Conservation (phyloP, 2,329 filamentous ascomycete genomes). For the Diaporthe aspalathi region DNA sequence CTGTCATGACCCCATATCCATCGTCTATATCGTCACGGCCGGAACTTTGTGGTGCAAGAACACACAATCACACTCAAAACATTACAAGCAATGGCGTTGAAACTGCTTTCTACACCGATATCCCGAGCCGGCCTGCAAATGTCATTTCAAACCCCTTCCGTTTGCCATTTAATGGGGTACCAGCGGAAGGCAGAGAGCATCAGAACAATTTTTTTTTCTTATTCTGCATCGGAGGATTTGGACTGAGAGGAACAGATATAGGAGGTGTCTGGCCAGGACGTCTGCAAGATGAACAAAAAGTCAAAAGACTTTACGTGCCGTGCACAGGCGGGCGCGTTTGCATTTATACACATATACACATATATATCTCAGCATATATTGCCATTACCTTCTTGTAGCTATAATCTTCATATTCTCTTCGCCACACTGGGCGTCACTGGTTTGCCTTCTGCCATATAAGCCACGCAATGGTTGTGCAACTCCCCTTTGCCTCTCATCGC, state of each 20-base stretch:
- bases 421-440: constrained; percentile 8
- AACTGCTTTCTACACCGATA: constrained; percentile 31
- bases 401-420: constrained; percentile 27
- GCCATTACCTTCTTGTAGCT: constrained; percentile 21
- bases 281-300: constrained; percentile 6
- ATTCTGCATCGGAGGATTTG: constrained; percentile 17
- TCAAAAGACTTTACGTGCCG: constrained; percentile 5
- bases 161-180: not conserved
- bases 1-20: constrained; percentile 26
- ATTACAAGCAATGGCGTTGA: constrained; percentile 23
- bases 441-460: not conserved
- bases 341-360: constrained; percentile 9
- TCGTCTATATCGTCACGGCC: constrained; percentile 19
- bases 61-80: constrained; percentile 20
- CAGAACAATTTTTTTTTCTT: not conserved
- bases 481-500: no score
- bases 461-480: not conserved
- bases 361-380: constrained; percentile 25
- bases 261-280: not conserved
- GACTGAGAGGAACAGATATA: not conserved
- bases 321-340: constrained; percentile 12
- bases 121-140: constrained; percentile 27
- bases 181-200: constrained; percentile 19
- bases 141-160: constrained; percentile 7
- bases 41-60: constrained; percentile 23